Evolutionary conservation across 306 rosid genomes (phyloP), one percentile per base, ranked within the genome.

Genomic region (Cicer yamashitae): DNA sequence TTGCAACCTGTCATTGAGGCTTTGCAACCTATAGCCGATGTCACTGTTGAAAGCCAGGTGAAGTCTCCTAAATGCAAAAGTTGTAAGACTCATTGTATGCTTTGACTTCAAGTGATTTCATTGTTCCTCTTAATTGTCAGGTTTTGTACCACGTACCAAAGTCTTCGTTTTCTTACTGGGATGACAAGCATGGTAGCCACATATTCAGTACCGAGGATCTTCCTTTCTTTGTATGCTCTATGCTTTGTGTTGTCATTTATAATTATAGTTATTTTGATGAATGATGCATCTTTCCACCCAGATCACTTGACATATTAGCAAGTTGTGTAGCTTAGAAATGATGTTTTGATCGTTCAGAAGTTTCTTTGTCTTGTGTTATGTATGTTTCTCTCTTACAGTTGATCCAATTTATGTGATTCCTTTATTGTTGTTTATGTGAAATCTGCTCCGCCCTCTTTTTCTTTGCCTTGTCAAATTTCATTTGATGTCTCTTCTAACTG

Each of bases 31-130:
- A 73, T 94, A 46, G 92, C 98, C 7, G 82, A 89, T 84, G 78
- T 94, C 70, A 88, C 84, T 2, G 98, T 90, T 51, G 99, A 94
- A 86, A 94, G 98, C 84, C 99, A 94, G 90, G 99, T 85, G 66
- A 43, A 70, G 45, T 52, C 38, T 84, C 40, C 5, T 65, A 46
- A 7, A 60, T 69, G 56, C 67, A 25, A 71, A 8, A 38, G 45
- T 51, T 58, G 39, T 40, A 34, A 51, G 72, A 18, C 47, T 64
- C 59, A 8, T 51, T 70, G 34, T 53, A 61, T 66, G 47, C 51
- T 53, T 75, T 66, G 34, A 57, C 25, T 78, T 56, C 10, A 10
- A 22, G 40, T 76, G 73, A 74, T 70, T 75, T 38, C 8, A 46
- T 45, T 73, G 62, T 61, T 53, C 43, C 43, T 72, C 52, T 54